These are phyloP conservation scores for Metschnikowia borealis DNA, from an alignment of 805 yeast genomes.

Conservation along the genomic window DNA sequence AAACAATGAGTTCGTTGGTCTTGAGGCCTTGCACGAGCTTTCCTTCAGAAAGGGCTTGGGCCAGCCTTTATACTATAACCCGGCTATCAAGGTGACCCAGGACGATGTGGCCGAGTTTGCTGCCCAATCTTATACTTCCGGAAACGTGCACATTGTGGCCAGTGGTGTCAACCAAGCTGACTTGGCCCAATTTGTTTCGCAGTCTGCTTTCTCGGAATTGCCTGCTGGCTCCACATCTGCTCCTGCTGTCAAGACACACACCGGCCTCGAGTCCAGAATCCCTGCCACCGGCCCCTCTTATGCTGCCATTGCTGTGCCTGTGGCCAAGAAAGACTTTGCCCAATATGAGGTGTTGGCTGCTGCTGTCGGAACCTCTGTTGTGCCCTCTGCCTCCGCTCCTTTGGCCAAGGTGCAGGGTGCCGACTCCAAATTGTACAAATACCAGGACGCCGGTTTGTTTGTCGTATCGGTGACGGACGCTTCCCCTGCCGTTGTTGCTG, in stretches of 20 bases:
- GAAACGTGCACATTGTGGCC: conserved; percentile 68
- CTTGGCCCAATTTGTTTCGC: conserved; percentile 60
- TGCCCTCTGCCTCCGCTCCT: conserved; percentile 54
- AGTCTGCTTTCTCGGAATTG: conserved; percentile 60
- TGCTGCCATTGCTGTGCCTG: conserved; percentile 81
- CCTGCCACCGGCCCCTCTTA: conserved; percentile 62
- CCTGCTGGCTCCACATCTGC: conserved; percentile 56
- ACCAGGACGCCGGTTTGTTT: conserved; percentile 79
- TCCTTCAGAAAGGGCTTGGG: conserved; percentile 89
- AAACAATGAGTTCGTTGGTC: conserved; percentile 55
- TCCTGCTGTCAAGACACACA: conserved; percentile 33
- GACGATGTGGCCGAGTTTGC: conserved; percentile 70
- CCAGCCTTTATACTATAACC: conserved; percentile 72
- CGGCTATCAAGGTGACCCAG: conserved; percentile 48
- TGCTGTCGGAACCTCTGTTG: conserved; percentile 54
- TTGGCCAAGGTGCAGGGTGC: conserved; percentile 47
- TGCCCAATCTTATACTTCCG: conserved; percentile 59
- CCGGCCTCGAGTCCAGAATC: conserved; percentile 67
- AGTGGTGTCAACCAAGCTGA: conserved; percentile 72
- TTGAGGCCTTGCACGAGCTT: conserved; percentile 73
- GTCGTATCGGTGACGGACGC: conserved; percentile 61
- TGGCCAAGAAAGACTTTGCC: conserved; percentile 58
- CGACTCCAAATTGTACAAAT: conserved; percentile 53
- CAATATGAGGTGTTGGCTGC: conserved; percentile 68
- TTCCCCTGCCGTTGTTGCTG: conserved; percentile 54